Conservation (phyloP, 108 stramenopile species). For the Cyclotella atomus region DNA sequence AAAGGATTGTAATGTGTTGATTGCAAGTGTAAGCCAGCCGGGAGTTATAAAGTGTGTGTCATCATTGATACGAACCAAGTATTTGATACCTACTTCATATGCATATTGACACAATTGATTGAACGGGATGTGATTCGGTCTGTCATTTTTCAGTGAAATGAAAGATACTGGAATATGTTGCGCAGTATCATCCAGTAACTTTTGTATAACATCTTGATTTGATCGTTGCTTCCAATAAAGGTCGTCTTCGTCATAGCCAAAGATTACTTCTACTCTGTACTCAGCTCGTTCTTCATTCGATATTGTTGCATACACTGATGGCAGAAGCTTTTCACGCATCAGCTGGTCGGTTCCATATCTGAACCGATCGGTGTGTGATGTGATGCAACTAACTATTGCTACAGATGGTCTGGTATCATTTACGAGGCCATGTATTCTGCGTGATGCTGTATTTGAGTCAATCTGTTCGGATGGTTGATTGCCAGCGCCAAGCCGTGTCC, state of each 20-base stretch:
- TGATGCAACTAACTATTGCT: constrained; percentile 35
- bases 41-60: constrained; percentile 49
- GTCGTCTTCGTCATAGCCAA: constrained; percentile 50
- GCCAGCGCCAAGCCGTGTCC: too few relatives aligned
- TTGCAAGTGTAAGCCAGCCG: constrained; percentile 45
- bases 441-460: neutral
- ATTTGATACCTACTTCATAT: constrained; percentile 53
- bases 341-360: neutral
- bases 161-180: constrained; percentile 34
- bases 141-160: constrained; percentile 36
- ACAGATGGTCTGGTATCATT: constrained; percentile 1
- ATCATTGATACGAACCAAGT: constrained; percentile 64
- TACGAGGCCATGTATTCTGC: neutral
- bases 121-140: constrained; percentile 40
- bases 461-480: too few relatives aligned
- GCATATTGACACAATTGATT: constrained; percentile 54
- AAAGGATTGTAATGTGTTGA: constrained; percentile 29
- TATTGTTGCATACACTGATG: constrained; percentile 39
- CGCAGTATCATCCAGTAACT: neutral
- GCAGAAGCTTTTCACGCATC: constrained; percentile 15
- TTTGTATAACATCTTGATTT: constrained; percentile 10
- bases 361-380: constrained; percentile 1
- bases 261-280: constrained; percentile 33
- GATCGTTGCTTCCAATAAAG: constrained; percentile 28
- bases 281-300: constrained; percentile 16